Evolutionary conservation across 768 basidiomycete species (phyloP).

Genomic region (Amanita molliuscula): DNA sequence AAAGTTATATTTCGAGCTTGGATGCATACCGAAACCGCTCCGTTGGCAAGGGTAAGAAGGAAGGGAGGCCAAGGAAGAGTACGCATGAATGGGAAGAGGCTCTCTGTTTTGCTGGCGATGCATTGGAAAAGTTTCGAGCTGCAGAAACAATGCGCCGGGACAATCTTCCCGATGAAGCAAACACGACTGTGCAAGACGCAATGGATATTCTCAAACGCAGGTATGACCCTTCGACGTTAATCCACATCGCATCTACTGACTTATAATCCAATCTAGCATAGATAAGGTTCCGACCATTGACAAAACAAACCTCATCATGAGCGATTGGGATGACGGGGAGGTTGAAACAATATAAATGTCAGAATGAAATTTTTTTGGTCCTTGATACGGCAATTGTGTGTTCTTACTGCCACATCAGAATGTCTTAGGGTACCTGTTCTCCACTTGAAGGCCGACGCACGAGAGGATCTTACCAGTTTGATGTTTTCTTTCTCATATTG

Average conservation of each 20-base stretch:
- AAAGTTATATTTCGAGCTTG: constrained; percentile 9
- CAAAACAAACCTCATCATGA: constrained; percentile 9
- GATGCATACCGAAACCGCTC: constrained; percentile 8
- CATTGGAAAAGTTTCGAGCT: constrained; percentile 1
- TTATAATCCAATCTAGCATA: background rate
- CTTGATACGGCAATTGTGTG: constrained; percentile 3
- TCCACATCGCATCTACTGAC: constrained; percentile 3
- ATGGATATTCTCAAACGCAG: constrained; percentile 7
- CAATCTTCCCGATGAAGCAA: constrained; percentile 2
- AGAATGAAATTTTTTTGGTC: background rate
- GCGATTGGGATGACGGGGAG: constrained; percentile 6
- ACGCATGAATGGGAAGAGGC: background rate
- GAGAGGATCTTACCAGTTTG: too few species aligned
- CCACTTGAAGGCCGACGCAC: too few species aligned
- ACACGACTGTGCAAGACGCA: constrained; percentile 4
- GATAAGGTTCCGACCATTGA: background rate
- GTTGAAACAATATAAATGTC: background rate
- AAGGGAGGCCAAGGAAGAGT: background rate
- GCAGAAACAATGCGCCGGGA: constrained; percentile 6
- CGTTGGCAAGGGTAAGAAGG: constrained; percentile 1
- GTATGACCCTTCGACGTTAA: constrained; percentile 5
- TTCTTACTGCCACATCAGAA: background rate
- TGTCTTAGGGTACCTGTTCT: too few species aligned
- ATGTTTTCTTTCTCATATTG: too few species aligned
- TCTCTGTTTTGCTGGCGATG: background rate